Percentiles rank a stretch among this genome's conserved stretches.
Conservation (phyloP, 2,329 filamentous ascomycete species). For the Colletotrichum liaoningense region DNA sequence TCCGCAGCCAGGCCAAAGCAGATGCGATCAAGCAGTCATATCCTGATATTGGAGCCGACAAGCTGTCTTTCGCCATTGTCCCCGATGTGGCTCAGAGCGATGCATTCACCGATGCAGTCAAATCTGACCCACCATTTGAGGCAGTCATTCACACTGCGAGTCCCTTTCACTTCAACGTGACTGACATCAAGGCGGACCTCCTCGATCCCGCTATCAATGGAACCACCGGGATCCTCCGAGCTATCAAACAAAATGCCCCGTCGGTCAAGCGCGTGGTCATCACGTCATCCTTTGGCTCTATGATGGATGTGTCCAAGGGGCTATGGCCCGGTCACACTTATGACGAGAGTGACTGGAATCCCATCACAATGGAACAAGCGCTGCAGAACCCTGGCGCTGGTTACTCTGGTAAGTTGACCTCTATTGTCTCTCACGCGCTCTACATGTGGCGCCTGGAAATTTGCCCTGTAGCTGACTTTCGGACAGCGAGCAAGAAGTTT, state of each 20-base stretch:
- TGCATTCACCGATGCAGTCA: neutral
- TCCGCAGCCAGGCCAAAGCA: neutral
- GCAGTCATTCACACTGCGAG: slow-evolving; percentile 80
- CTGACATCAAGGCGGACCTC: slow-evolving; percentile 58
- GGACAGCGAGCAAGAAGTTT: slow-evolving; percentile 47
- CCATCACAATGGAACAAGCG: neutral
- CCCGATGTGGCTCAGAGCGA: neutral
- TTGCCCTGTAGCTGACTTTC: too few relatives aligned
- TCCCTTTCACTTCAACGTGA: slow-evolving; percentile 77
- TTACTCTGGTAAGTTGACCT: too few relatives aligned
- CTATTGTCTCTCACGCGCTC: too few relatives aligned
- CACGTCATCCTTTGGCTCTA: neutral
- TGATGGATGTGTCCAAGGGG: neutral
- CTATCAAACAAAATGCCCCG: neutral
- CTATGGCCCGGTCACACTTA: neutral
- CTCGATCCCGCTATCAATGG: slow-evolving; percentile 67
- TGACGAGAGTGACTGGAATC: neutral
- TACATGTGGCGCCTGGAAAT: too few relatives aligned
- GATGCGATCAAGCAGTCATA: too few relatives aligned
- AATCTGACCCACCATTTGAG: slow-evolving; percentile 66
- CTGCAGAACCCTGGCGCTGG: too few relatives aligned
- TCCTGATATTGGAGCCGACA: neutral
- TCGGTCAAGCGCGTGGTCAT: neutral
- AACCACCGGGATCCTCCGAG: neutral
- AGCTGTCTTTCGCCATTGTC: neutral